phyloP scores from a whole-genome alignment of 176 grass and related monocot genomes.

The Carex pumila region DNA sequence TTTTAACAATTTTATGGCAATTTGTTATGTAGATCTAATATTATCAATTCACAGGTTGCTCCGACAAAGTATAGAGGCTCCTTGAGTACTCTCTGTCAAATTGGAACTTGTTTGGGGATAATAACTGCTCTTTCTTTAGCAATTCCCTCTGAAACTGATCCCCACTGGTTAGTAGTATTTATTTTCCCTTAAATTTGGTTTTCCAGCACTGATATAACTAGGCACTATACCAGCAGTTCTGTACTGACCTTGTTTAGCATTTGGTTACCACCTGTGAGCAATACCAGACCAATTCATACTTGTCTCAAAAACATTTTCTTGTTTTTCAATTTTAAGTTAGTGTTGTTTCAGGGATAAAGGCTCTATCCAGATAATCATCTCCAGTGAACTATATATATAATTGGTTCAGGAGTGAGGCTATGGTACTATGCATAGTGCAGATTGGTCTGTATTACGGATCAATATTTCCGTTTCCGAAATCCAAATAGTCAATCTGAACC shows the following conservation, averaged over 20 bases:
- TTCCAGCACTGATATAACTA: not conserved
- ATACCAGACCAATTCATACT: not conserved
- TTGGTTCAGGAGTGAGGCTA: not conserved
- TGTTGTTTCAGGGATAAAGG: not conserved
- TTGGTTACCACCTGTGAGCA: not conserved
- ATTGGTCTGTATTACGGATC: no score
- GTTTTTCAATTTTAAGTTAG: not conserved
- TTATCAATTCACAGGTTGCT: conserved; percentile 53
- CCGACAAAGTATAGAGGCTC: conserved; percentile 92
- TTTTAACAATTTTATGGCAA: not conserved
- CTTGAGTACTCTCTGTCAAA: conserved; percentile 81
- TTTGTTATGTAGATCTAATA: not conserved
- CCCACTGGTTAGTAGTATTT: conserved; percentile 80
- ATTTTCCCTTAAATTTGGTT: not conserved
- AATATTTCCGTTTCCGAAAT: no score
- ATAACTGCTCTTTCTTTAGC: conserved; percentile 79
- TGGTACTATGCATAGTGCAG: no score
- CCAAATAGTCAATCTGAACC: no score
- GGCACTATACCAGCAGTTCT: not conserved
- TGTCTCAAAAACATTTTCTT: not conserved
- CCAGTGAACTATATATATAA: not conserved
- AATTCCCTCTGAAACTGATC: conserved; percentile 95
- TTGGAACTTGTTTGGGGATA: conserved; percentile 96
- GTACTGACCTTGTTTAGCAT: no score
- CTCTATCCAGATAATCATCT: not conserved